Base-by-base conservation (phyloP, 148 eudicot genomes). In the Persicaria tinctoria region DNA sequence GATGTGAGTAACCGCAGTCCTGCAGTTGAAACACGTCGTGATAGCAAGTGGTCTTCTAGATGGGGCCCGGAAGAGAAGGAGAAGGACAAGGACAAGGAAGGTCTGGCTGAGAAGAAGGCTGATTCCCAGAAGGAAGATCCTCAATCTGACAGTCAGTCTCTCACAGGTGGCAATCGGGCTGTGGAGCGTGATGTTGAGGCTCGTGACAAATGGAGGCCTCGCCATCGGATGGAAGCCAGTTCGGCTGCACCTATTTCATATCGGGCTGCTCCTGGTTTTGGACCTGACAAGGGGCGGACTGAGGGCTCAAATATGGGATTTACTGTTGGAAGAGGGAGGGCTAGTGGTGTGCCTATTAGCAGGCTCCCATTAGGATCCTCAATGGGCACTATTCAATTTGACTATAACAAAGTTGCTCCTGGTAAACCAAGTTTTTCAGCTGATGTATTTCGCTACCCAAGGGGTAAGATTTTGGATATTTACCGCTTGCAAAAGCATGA, bases 191-290 rank as follows among this genome's bases (percentile, higher is more conserved):
- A 95, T 51, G 53, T 83, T 47, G 96, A 95, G 54, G 76, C 88
- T 50, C 97, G 97, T 79, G 97, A 95, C 75, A 95, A 95, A 88
- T 95, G 98, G 98, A 90, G 98, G 84, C 98, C 98, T 70, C 92
- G 98, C 73, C 96, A 92, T 80, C 87, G 92, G 77, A 84, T 89
- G 87, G 98, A 95, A 55, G 79, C 88, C 74, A 86, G 76, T 77
- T 83, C 92, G 69, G 73, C 78, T 49, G 92, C 90, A 12, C 84
- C 89, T 47, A 86, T 85, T 79, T 74, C 95, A 45, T 85, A 80
- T 75, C 90, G 97, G 59, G 93, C 91, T 76, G 98, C 98, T 46
- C 98, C 98, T 60, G 98, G 98, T 63, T 95, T 95, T 85, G 93
- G 89, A 73, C 83, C 79, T 78, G 98, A 88, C 78, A 95, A 83